Evolutionary conservation across 164 flowering plant species (phyloP).

Genomic region (Sedum album): DNA sequence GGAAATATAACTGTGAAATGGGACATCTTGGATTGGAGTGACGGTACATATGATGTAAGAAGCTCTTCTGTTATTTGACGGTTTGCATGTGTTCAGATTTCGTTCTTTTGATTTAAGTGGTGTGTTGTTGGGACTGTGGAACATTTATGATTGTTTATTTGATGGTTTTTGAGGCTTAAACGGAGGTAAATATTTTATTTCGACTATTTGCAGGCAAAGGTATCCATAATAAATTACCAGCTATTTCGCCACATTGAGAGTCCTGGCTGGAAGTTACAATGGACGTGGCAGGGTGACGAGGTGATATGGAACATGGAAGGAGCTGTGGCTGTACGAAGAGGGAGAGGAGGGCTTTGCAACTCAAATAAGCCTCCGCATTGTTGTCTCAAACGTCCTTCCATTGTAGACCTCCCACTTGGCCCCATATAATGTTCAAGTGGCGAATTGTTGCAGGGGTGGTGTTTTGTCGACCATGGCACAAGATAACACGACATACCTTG

Average conservation of each 20-base stretch:
- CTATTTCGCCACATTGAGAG: not conserved
- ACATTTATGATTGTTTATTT: no score
- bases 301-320: constrained; percentile 12
- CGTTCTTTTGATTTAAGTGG: no score
- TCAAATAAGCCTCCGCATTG: not conserved
- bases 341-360: constrained; percentile 4
- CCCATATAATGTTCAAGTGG: constrained; percentile 34
- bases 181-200: no score
- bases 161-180: no score
- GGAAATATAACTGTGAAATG: not conserved
- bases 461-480: constrained; percentile 50
- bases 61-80: no score
- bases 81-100: no score
- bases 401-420: constrained; percentile 35
- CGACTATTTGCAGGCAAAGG: not conserved
- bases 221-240: not conserved
- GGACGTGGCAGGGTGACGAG: constrained; percentile 10
- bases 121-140: no score
- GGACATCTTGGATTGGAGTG: constrained; percentile 2
- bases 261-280: constrained; percentile 13
- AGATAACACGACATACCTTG: constrained; percentile 24
- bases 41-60: not conserved
- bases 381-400: constrained; percentile 2
- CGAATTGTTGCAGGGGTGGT: constrained; percentile 74
- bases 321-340: constrained; percentile 5